Conservation (phyloP, 2,329 filamentous ascomycete genomes). For the Plenodomus biglobosus region DNA sequence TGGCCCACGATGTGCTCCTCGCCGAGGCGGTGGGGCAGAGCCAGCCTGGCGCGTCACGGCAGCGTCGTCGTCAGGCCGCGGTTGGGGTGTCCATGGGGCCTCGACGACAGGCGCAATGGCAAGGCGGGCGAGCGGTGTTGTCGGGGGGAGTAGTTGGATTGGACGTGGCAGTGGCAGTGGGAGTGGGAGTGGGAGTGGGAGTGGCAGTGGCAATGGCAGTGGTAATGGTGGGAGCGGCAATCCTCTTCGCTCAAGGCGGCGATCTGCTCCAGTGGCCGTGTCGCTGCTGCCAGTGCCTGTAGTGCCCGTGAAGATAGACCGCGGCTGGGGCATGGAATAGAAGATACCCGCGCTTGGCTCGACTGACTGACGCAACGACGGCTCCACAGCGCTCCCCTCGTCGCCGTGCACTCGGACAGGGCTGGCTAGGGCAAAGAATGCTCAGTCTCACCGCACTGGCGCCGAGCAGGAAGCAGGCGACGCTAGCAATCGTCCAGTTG, state of each 20-base stretch:
- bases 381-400: slow-evolving; percentile 15
- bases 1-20: slow-evolving; percentile 3
- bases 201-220: no score
- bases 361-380: slow-evolving; percentile 5
- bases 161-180: no score
- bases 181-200: slow-evolving; percentile 3
- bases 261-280: slow-evolving; percentile 9
- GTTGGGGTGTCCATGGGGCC: slow-evolving; percentile 19
- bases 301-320: slow-evolving; percentile 21
- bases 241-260: no score
- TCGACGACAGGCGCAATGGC: not conserved
- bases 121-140: slow-evolving; percentile 3
- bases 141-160: slow-evolving; percentile 1
- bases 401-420: not conserved
- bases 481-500: no score
- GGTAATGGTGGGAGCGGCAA: no score
- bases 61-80: slow-evolving; percentile 14
- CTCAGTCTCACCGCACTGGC: not conserved
- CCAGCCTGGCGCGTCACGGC: slow-evolving; percentile 11
- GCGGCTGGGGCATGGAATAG: slow-evolving; percentile 14
- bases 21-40: slow-evolving; percentile 14
- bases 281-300: no score
- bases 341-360: slow-evolving; percentile 2
- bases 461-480: not conserved
- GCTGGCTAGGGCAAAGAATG: not conserved